Base-by-base conservation (phyloP, 2,329 filamentous ascomycete genomes). In the Fusarium sp. region DNA sequence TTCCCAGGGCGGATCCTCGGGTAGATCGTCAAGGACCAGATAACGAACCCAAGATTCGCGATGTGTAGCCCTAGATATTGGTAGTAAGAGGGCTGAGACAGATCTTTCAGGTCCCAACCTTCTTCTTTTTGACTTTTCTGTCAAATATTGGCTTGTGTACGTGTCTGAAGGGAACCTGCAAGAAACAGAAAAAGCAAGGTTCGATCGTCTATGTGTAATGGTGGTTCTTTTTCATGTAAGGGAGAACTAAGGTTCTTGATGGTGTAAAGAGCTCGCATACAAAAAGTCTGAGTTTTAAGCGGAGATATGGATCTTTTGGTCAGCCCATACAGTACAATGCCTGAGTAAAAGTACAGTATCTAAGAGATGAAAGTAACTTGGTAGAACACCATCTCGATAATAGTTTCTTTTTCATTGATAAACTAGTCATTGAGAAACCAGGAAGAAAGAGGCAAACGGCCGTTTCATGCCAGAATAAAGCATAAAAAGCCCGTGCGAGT, bases 1-100 rank as follows among this genome's bases (percentile, higher is more conserved):
- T 53, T 37, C 53, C 42, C 53, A 57, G 53, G 24, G n/a, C 29
- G 6, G 34, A 71, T 55, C 60, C 59, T 42, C 49, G 49, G 34
- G 68, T 71, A 71, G 68, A 71, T 71, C 68, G 48, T 57, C 65
- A 51, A 61, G 67, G 58, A 45, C 49, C 52, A 65, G 45, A 57
- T 57, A 57, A 48, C 45, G 27, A 49, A 46, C 34, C 49, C 16
- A 56, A 53, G 61, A 49, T 59, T 60, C 41, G 34, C 58, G 22
- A 57, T 53, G 42, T 37, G 34, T n/a, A 10, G 34, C 18, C 44
- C 16, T n/a, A 16, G 8, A 48, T 52, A 41, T 66, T n/a, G 57
- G 29, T n/a, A n/a, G 18, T 37, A 54, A 45, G 61, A 66, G 20
- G 66, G 51, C 49, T 57, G 65, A 71, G 48, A 65, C 55, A 60